A percentile compares a stretch with the other conserved stretches of the same genome.
phyloP scores from a whole-genome alignment of 2,329 filamentous ascomycete species.

The Venturia asperata region DNA sequence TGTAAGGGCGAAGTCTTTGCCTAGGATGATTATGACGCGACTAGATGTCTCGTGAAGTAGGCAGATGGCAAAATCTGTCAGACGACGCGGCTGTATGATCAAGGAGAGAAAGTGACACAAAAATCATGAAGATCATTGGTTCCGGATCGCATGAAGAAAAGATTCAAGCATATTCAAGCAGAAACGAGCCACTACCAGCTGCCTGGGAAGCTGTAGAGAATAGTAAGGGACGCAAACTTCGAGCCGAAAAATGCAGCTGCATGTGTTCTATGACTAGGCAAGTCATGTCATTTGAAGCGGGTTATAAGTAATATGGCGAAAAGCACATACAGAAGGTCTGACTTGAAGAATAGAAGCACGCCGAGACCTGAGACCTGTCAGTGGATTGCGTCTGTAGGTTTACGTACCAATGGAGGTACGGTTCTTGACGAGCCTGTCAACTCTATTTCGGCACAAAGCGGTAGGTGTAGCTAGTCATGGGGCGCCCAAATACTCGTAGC shows the following conservation, averaged over 20 bases:
- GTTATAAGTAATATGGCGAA: neutral
- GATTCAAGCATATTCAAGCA: neutral
- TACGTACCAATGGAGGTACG: neutral
- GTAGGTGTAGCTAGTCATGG: neutral
- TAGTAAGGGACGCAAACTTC: too few relatives aligned
- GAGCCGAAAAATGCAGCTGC: too few relatives aligned
- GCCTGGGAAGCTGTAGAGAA: neutral
- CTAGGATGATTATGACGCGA: neutral
- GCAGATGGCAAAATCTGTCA: neutral
- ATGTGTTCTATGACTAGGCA: too few relatives aligned
- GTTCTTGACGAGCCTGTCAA: neutral
- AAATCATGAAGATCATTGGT: neutral
- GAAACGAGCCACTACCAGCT: neutral
- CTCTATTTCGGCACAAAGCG: neutral
- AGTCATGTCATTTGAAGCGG: too few relatives aligned
- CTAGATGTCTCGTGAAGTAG: neutral
- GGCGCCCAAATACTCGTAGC: neutral
- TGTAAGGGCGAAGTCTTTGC: neutral
- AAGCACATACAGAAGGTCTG: neutral
- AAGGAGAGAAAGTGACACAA: conserved; percentile 9
- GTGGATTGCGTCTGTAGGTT: neutral
- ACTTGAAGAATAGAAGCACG: neutral
- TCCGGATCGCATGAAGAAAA: neutral
- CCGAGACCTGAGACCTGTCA: neutral
- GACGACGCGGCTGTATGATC: neutral